Evolutionary conservation across 208 protist genomes (phyloP).

Genomic region (Porcisia deanei): DNA sequence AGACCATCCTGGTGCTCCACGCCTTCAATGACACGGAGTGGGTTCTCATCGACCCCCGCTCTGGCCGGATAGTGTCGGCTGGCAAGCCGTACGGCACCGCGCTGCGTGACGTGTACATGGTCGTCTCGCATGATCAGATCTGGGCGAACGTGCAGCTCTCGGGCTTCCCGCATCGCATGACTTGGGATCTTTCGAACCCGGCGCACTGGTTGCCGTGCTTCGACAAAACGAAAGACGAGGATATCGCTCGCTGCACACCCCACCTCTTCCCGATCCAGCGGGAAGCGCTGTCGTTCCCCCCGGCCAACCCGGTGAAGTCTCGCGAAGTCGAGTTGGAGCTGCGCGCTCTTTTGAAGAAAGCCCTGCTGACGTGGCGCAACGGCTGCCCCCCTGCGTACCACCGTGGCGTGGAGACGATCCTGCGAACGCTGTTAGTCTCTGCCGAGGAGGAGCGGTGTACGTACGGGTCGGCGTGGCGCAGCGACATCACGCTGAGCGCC

Average conservation of each 20-base stretch:
- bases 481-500: conserved; percentile 38
- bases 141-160: conserved; percentile 85
- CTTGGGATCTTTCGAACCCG: conserved; percentile 61
- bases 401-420: conserved; percentile 53
- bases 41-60: conserved; percentile 75
- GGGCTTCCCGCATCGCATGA: conserved; percentile 78
- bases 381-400: conserved; percentile 56
- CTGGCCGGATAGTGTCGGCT: conserved; percentile 41
- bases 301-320: conserved; percentile 38
- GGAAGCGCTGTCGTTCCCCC: conserved; percentile 49
- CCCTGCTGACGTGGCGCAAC: conserved; percentile 72
- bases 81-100: conserved; percentile 54
- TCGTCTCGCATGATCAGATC: conserved; percentile 78
- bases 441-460: conserved; percentile 65
- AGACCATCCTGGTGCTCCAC: conserved; percentile 74
- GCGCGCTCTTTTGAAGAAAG: conserved; percentile 36
- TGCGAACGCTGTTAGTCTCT: conserved; percentile 53
- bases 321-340: conserved; percentile 70
- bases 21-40: conserved; percentile 48
- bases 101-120: conserved; percentile 70
- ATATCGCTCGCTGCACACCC: conserved; percentile 37
- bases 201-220: conserved; percentile 79
- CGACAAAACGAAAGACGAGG: conserved; percentile 33
- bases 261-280: conserved; percentile 68
- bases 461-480: conserved; percentile 43